A percentile compares a stretch with the other conserved stretches of the same genome.
phyloP scores from a whole-genome alignment of 1,284 basidiomycete species.

The Xerocomus nothofagi region DNA sequence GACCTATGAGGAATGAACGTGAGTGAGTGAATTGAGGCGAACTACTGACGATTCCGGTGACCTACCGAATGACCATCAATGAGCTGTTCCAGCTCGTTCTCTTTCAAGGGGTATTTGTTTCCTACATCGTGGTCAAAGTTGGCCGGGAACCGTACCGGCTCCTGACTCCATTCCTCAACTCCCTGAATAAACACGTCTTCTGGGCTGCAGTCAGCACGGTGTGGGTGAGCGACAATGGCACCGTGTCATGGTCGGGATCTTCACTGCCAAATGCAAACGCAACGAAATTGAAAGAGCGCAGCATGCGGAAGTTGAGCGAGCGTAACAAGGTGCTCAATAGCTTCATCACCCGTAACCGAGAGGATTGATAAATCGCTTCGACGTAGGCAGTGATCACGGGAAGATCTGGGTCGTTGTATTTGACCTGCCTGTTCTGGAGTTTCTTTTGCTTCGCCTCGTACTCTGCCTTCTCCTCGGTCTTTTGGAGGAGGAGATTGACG shows the following conservation, averaged over 20 bases:
- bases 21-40: too few species aligned
- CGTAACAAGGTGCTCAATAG: background rate
- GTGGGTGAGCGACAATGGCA: background rate
- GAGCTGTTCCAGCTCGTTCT: background rate
- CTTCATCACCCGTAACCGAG: background rate
- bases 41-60: too few species aligned
- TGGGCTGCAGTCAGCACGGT: background rate
- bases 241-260: background rate
- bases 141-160: background rate
- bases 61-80: too few species aligned
- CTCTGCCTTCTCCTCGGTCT: background rate
- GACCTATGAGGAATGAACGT: background rate
- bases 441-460: background rate
- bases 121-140: background rate
- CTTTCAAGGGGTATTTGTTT: background rate
- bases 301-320: background rate
- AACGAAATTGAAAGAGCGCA: background rate
- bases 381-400: background rate
- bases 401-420: background rate
- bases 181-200: background rate
- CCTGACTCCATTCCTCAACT: background rate
- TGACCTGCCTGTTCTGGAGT: background rate
- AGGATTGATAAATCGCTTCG: background rate
- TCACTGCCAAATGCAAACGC: background rate
- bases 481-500: background rate